phyloP scores from a whole-genome alignment of 371 early-diverging fungal species.

The Haplosporangium sp. region DNA sequence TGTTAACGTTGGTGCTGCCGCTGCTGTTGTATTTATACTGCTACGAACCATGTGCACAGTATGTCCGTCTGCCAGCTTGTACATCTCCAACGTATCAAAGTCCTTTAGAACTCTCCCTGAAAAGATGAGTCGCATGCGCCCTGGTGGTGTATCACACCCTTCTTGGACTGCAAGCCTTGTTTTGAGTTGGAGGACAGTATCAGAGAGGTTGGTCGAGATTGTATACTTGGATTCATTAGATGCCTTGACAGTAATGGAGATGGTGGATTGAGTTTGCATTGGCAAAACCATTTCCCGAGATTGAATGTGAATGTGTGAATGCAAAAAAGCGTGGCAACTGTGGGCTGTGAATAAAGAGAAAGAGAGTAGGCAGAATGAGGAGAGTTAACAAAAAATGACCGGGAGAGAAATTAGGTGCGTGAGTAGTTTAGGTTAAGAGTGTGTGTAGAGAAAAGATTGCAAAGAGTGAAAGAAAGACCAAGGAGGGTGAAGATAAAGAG shows the following conservation, averaged over 20 bases:
- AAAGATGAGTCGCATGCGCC: constrained; percentile 89
- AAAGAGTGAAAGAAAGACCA: too few species aligned
- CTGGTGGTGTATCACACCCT: constrained; percentile 78
- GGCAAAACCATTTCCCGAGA: too few species aligned
- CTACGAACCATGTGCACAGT: constrained; percentile 91
- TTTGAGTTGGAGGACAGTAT: constrained; percentile 83
- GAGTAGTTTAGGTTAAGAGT: too few species aligned
- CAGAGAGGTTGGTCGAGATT: constrained; percentile 70
- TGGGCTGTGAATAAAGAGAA: neutral
- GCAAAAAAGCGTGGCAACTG: neutral
- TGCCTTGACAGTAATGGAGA: constrained; percentile 82
- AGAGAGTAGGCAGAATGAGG: neutral
- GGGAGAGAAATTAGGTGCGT: too few species aligned
- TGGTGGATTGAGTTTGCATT: constrained; percentile 49
- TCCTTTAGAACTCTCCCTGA: constrained; percentile 96
- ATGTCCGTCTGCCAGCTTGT: constrained; percentile 82
- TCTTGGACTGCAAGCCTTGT: constrained; percentile 69
- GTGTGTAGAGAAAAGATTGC: neutral
- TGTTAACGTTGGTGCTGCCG: constrained; percentile 33
- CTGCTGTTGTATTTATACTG: constrained; percentile 53
- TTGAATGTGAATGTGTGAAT: neutral
- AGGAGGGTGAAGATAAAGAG: too few species aligned
- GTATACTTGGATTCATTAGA: constrained; percentile 84
- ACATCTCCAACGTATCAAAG: constrained; percentile 75
- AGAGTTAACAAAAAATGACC: neutral